Conservation (phyloP, 192 early-diverging fungal genomes). For the Mortierella hygrophila region DNA sequence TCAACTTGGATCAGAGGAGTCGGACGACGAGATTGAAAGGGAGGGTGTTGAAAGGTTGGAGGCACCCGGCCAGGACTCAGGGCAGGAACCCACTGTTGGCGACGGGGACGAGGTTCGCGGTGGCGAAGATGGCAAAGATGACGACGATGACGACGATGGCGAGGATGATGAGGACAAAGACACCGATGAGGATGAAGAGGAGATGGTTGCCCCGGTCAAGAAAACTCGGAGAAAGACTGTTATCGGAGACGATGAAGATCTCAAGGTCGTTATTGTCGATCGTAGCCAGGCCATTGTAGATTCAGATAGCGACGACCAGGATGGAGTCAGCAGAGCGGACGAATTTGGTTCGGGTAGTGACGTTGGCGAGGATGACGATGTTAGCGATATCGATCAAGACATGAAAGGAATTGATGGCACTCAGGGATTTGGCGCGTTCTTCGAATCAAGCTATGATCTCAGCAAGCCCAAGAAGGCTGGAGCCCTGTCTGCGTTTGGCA, state of each 20-base stretch:
- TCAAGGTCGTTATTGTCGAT: slow-evolving; percentile 32
- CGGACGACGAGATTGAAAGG: neutral
- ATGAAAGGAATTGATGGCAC: neutral
- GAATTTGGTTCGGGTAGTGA: neutral
- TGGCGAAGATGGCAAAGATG: neutral
- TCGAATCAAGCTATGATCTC: slow-evolving; percentile 19
- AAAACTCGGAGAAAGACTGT: neutral
- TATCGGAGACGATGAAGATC: slow-evolving; percentile 29
- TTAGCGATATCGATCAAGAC: slow-evolving; percentile 11
- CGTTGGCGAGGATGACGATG: neutral
- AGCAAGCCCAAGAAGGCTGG: neutral
- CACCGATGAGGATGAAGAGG: slow-evolving; percentile 1
- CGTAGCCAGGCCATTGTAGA: neutral
- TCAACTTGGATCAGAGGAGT: slow-evolving; percentile 13
- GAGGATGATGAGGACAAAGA: slow-evolving; percentile 4
- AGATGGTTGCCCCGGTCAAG: neutral
- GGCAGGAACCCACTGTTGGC: neutral
- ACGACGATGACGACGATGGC: neutral
- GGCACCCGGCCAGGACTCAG: neutral
- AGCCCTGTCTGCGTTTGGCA: neutral
- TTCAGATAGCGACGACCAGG: slow-evolving; percentile 14
- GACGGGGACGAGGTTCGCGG: slow-evolving; percentile 3
- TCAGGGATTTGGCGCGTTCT: slow-evolving; percentile 30
- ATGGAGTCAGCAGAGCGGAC: neutral
- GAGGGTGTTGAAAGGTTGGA: neutral